These are phyloP conservation scores for Aspergillus pseudoviridinutans DNA, from an alignment of 2,329 filamentous ascomycete genomes.

Conservation along the genomic window DNA sequence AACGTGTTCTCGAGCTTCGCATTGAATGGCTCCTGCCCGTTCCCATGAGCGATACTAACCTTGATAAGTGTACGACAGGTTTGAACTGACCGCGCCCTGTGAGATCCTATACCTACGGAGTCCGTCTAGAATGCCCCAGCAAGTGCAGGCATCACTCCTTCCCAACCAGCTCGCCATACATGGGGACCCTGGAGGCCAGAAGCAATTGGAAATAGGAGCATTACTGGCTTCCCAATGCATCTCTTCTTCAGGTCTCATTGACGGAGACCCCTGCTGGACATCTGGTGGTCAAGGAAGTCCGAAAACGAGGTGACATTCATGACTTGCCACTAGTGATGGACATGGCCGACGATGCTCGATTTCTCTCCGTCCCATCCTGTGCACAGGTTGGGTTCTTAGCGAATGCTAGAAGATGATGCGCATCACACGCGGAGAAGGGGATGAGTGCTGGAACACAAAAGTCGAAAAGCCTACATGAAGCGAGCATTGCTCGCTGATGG, in stretches of 20 bases:
- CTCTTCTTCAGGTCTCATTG: background rate
- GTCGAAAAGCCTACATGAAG: background rate
- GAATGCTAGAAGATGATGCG: background rate
- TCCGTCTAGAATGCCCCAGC: background rate
- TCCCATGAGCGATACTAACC: background rate
- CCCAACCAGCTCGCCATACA: background rate
- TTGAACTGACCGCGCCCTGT: background rate
- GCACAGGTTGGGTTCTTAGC: background rate
- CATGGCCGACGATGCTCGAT: background rate
- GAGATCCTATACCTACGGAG: background rate
- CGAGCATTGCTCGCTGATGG: background rate
- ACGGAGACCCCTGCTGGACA: background rate
- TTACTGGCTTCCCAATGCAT: background rate
- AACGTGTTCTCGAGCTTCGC: background rate
- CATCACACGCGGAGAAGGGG: background rate
- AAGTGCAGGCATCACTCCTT: background rate
- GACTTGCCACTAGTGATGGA: no score
- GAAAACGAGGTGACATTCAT: background rate
- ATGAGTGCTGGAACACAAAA: background rate
- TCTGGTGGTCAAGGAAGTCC: background rate
- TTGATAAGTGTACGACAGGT: background rate
- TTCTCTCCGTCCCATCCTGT: background rate
- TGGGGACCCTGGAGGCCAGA: background rate
- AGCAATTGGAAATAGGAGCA: background rate
- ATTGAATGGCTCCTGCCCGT: background rate